Conservation (phyloP, 345 rosid genomes). For the Hirschfeldia incana region DNA sequence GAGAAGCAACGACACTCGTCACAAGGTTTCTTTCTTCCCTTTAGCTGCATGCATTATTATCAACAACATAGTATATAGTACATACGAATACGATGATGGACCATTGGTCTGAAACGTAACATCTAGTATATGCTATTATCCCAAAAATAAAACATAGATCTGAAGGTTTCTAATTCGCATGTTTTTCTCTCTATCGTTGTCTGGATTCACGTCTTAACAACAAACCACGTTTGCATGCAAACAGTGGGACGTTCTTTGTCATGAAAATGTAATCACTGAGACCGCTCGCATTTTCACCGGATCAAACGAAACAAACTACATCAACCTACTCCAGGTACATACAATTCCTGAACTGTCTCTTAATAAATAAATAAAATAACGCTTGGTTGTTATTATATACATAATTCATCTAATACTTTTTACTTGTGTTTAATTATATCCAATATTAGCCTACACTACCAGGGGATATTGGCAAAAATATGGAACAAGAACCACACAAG, state of each 20-base stretch:
- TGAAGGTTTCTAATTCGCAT: neutral
- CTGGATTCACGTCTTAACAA: neutral
- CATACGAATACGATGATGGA: neutral
- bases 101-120: neutral
- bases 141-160: neutral
- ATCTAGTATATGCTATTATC: neutral
- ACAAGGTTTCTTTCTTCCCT: constrained; percentile 43
- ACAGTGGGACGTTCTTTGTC: constrained; percentile 77
- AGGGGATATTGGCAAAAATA: neutral
- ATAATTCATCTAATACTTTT: neutral
- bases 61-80: neutral
- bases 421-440: neutral
- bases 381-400: neutral
- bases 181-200: neutral
- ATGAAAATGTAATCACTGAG: constrained; percentile 45
- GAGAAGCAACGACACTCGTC: constrained; percentile 40
- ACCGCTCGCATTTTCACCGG: constrained; percentile 49
- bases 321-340: constrained; percentile 54
- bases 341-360: neutral
- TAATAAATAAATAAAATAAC: neutral
- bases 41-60: neutral
- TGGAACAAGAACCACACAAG: neutral
- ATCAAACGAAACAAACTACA: constrained; percentile 49
- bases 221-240: constrained; percentile 1
- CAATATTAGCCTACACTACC: neutral